These are phyloP conservation scores for Ilex asprella DNA, from an alignment of 257 asterid genomes.

Conservation along the genomic window DNA sequence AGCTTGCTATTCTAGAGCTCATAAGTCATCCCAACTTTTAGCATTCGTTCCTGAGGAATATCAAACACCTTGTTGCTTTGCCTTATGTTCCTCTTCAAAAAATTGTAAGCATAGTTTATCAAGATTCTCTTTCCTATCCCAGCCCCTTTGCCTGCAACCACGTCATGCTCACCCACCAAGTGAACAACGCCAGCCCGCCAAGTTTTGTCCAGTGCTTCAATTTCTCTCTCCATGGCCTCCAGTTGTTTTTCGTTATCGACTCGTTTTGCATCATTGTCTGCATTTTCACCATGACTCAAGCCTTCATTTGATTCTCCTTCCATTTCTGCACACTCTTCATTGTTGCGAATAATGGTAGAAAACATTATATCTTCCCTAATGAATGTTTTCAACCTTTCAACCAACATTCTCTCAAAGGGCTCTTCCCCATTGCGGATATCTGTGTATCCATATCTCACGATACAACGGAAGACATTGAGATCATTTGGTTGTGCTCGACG, in stretches of 20 bases:
- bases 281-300: neutral
- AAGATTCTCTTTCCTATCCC: slow-evolving; percentile 33
- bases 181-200: slow-evolving; percentile 43
- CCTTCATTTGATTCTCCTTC: slow-evolving; percentile 1
- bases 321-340: neutral
- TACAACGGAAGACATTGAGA: slow-evolving; percentile 40
- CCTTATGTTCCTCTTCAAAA: slow-evolving; percentile 51
- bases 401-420: slow-evolving; percentile 30
- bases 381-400: slow-evolving; percentile 32
- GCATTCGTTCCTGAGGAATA: slow-evolving; percentile 54
- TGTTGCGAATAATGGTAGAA: neutral
- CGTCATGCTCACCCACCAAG: slow-evolving; percentile 59
- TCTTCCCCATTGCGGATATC: slow-evolving; percentile 34
- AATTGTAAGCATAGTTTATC: slow-evolving; percentile 47
- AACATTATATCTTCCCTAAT: slow-evolving; percentile 15
- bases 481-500: slow-evolving; percentile 37
- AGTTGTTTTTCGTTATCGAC: neutral
- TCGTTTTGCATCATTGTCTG: neutral
- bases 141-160: slow-evolving; percentile 40
- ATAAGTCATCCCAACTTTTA: slow-evolving; percentile 60
- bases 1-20: slow-evolving; percentile 16
- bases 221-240: slow-evolving; percentile 13
- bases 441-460: slow-evolving; percentile 52
- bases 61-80: slow-evolving; percentile 40
- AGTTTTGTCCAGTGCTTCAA: slow-evolving; percentile 34